Conservation (phyloP, 495 filamentous ascomycete genomes). For the Staphylotrichum longicolle region DNA sequence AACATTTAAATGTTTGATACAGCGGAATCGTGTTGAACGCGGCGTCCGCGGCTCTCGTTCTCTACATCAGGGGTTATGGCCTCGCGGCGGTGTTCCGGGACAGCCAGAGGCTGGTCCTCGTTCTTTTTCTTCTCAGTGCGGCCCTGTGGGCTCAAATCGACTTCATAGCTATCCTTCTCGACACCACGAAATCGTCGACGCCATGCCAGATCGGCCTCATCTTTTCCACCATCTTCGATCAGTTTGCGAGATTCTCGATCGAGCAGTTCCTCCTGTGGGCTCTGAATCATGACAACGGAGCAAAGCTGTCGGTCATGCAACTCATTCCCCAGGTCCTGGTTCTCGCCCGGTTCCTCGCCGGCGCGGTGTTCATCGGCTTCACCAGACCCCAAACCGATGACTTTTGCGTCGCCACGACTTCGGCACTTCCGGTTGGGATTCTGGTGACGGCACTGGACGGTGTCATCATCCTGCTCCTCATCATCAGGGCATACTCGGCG, state of each 20-base stretch:
- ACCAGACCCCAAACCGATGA: conserved; percentile 49
- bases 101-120: conserved; percentile 63
- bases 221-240: conserved; percentile 53
- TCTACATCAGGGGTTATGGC: conserved; percentile 52
- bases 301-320: conserved; percentile 29
- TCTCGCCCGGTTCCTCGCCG: conserved; percentile 45
- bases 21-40: conserved; percentile 54
- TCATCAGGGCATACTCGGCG: conserved; percentile 38
- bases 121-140: conserved; percentile 49
- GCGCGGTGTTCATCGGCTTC: conserved; percentile 50
- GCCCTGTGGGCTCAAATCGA: conserved; percentile 53
- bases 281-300: conserved; percentile 35
- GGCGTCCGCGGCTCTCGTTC: conserved; percentile 50
- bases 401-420: conserved; percentile 49
- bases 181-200: conserved; percentile 37
- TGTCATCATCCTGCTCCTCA: conserved; percentile 43
- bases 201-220: conserved; percentile 50
- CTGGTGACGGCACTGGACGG: conserved; percentile 45
- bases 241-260: conserved; percentile 48
- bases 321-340: conserved; percentile 45
- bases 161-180: conserved; percentile 49
- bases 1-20: neutral
- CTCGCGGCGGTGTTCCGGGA: conserved; percentile 48
- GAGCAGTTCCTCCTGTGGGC: conserved; percentile 55
- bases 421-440: conserved; percentile 44